Evolutionary conservation across 345 rosid genomes (phyloP).

Genomic region (Eutrema japonicum): DNA sequence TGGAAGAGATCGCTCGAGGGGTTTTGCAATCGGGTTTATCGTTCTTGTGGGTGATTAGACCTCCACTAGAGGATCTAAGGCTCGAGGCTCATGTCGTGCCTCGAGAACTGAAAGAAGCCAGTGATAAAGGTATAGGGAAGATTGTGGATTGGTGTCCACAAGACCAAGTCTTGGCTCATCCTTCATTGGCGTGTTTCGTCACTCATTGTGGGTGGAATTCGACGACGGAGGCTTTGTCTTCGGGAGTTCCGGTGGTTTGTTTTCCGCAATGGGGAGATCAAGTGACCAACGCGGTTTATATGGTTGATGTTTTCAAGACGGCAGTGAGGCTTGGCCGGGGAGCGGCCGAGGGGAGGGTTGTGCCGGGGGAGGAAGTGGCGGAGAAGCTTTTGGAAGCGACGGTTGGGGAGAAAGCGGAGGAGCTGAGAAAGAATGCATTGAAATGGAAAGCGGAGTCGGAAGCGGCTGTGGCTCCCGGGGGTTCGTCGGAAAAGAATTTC

Average conservation of each 20-base stretch:
- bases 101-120: background rate
- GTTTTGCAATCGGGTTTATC: constrained; percentile 13
- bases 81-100: background rate
- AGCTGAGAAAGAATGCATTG: constrained; percentile 55
- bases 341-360: constrained; percentile 51
- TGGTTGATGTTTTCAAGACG: constrained; percentile 58
- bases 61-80: background rate
- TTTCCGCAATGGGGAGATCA: constrained; percentile 85
- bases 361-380: constrained; percentile 59
- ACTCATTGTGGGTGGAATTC: constrained; percentile 45
- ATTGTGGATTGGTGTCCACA: constrained; percentile 40
- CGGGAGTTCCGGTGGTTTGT: constrained; percentile 64
- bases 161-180: constrained; percentile 36
- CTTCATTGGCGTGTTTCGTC: constrained; percentile 29
- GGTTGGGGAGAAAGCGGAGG: constrained; percentile 53
- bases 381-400: constrained; percentile 61
- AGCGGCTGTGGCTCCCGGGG: constrained; percentile 66
- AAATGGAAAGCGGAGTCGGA: constrained; percentile 62
- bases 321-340: constrained; percentile 71
- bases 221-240: constrained; percentile 64
- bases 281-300: constrained; percentile 62
- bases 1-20: constrained; percentile 47
- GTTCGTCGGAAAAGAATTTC: constrained; percentile 62
- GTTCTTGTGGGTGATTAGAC: constrained; percentile 37
- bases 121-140: constrained; percentile 12